Evolutionary conservation across 129 eudicot species (phyloP).

Genomic region (Flaveria ramosissima): DNA sequence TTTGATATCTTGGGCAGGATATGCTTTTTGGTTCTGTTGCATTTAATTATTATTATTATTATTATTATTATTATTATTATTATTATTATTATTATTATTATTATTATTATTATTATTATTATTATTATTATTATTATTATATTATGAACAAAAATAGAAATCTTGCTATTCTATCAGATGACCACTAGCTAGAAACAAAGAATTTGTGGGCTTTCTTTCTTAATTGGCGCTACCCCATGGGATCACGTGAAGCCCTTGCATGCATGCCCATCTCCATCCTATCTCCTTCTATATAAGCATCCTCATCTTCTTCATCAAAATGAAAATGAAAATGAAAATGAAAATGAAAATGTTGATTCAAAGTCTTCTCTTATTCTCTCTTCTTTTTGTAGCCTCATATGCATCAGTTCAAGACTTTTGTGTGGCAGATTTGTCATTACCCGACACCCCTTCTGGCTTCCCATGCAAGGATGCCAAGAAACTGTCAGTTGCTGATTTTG

Average conservation of each 20-base stretch:
- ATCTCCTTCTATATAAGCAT: conserved; percentile 41
- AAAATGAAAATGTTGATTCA: conserved; percentile 40
- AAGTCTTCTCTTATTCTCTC: conserved; percentile 36
- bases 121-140: too few species aligned
- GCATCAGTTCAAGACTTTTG: conserved; percentile 81
- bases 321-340: conserved; percentile 22
- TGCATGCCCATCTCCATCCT: conserved; percentile 49
- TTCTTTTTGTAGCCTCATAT: conserved; percentile 46
- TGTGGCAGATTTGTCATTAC: conserved; percentile 55
- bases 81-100: too few species aligned
- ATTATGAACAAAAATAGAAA: conserved; percentile 11
- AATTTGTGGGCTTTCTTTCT: conserved; percentile 37
- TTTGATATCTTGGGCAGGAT: too few species aligned
- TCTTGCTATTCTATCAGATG: neutral
- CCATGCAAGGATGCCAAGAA: conserved; percentile 64
- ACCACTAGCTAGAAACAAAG: conserved; percentile 39
- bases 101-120: too few species aligned
- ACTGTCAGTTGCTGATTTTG: conserved; percentile 57
- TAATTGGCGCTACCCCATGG: conserved; percentile 15
- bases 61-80: too few species aligned
- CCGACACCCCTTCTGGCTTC: conserved; percentile 71
- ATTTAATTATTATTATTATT: too few species aligned
- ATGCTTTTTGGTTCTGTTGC: too few species aligned
- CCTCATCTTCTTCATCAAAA: conserved; percentile 18
- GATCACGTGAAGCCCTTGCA: conserved; percentile 39